Percentiles rank a stretch among this genome's conserved stretches.
Conservation (phyloP, 2,329 filamentous ascomycete genomes). For the Venturia pyrina region DNA sequence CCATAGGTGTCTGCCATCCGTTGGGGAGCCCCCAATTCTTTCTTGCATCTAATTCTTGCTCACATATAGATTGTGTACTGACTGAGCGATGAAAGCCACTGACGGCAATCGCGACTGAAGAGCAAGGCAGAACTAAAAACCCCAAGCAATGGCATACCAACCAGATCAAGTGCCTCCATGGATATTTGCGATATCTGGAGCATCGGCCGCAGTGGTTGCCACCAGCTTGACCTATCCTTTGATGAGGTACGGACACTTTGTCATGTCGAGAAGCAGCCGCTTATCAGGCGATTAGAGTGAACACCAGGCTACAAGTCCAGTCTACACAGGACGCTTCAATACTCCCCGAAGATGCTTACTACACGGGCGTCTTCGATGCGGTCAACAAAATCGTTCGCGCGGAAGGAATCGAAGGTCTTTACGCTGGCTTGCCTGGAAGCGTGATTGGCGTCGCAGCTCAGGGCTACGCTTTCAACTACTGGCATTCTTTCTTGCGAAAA, state of each 20-base stretch:
- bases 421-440: conserved; percentile 8
- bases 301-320: conserved; percentile 7
- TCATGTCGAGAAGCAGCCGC: neutral
- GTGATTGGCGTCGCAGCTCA: conserved; percentile 1
- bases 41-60: too few species aligned
- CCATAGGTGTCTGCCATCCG: too few species aligned
- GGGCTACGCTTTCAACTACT: conserved; percentile 10
- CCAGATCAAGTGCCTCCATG: neutral
- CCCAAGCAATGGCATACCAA: neutral
- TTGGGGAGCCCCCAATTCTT: too few species aligned
- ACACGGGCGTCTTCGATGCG: neutral
- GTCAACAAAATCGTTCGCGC: neutral
- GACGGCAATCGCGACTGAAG: too few species aligned
- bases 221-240: neutral
- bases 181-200: conserved; percentile 5
- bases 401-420: conserved; percentile 1
- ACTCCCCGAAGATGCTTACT: conserved; percentile 6
- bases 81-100: too few species aligned
- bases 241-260: neutral
- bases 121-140: too few species aligned
- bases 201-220: neutral
- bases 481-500: conserved; percentile 9
- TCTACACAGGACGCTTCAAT: conserved; percentile 4
- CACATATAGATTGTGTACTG: too few species aligned
- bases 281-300: neutral